phyloP scores from a whole-genome alignment of 108 stramenopile species.

The Skeletonema costatum region DNA sequence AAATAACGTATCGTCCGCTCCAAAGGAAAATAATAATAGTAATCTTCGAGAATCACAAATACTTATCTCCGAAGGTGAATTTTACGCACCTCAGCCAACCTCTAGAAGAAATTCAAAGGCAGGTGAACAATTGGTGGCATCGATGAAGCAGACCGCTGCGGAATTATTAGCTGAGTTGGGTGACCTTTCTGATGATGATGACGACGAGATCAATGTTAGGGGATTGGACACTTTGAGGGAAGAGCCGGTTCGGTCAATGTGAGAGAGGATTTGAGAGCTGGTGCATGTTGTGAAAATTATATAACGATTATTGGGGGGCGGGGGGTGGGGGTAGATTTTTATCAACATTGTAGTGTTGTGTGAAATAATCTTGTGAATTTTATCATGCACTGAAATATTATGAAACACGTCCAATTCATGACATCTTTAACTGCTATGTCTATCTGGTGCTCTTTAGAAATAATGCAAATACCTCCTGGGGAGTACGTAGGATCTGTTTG shows the following conservation, averaged over 20 bases:
- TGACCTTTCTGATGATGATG: conserved; percentile 1
- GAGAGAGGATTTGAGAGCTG: neutral
- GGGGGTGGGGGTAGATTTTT: too few relatives aligned
- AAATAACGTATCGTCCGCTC: neutral
- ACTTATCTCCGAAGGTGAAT: neutral
- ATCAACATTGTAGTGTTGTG: too few relatives aligned
- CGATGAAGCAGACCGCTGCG: conserved; percentile 7
- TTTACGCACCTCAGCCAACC: neutral
- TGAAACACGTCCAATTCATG: too few relatives aligned
- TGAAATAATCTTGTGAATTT: too few relatives aligned
- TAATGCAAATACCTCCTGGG: too few relatives aligned
- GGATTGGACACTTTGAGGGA: neutral
- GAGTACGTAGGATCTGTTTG: too few relatives aligned
- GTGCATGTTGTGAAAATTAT: too few relatives aligned
- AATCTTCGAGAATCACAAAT: neutral
- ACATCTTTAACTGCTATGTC: too few relatives aligned
- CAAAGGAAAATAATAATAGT: neutral
- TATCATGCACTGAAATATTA: too few relatives aligned
- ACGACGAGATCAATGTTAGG: neutral
- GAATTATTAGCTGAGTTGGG: conserved; percentile 8
- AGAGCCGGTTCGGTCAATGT: neutral
- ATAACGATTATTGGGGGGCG: too few relatives aligned
- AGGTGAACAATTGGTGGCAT: neutral
- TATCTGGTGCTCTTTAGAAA: too few relatives aligned
- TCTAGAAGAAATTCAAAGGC: conserved; percentile 6